Base-by-base conservation (phyloP, 192 early-diverging fungal genomes). In the Backusella circina region DNA sequence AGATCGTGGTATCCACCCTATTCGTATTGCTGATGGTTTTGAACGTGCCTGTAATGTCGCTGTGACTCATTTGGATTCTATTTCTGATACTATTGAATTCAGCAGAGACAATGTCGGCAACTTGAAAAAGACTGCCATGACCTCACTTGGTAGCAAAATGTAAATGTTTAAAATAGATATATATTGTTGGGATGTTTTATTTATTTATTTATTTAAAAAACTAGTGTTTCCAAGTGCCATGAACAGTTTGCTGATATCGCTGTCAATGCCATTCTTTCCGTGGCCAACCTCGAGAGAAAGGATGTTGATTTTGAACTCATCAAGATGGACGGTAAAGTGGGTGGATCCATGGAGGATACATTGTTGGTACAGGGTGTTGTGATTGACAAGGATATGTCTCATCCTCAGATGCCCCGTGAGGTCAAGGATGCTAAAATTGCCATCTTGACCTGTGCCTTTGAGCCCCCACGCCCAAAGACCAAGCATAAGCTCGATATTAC, bases 281-380 rank as follows among this genome's bases (percentile, higher is more conserved):
- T 99, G 26, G 98, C 98, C 15, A 96, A 99, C 81, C 86, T 99
- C 77, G 97, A 99, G 78, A 93, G 96, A 76, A 97, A 97, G 85
- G 98, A 99, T 79, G 98, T 99, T 66, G 97, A 99, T 86, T 99
- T 99, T 89, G 98, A 99, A 86, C 88, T 99, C 82, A 99, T 99
- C 89, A 99, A 99, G 88, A 89, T 99, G 54, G 98, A 99, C 80
- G 97, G 98, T 77, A 98, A 98, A 82, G 91, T 98, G 64, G 98
- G 98, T 75, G 98, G 97, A 28, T 98, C 97, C 65, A 84, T 99
- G 74, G 89, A 88, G 35, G 97, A 99, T 79, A 96, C 97, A 67
- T 83, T 92, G 74, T 86, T 99, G 39, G 97, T 99, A 10, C 91
- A 93, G 78, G 98, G 98, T 78, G 97, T 99, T 77, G 93, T 99